Evolutionary conservation across 2,329 filamentous ascomycete genomes (phyloP).

Genomic region (Paracamarosporium sp.): DNA sequence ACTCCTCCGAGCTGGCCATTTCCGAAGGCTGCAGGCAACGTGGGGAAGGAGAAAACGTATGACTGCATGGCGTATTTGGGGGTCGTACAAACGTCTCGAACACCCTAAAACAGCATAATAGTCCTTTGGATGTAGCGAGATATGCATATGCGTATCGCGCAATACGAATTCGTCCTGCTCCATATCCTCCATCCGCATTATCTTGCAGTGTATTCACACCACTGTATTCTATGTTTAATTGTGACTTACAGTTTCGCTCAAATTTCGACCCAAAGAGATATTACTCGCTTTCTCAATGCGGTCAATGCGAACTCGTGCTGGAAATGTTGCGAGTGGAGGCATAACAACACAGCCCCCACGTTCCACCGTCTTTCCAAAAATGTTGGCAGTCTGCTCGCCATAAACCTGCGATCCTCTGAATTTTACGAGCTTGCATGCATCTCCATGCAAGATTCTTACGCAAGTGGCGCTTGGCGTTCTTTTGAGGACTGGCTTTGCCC

Average conservation of each 20-base stretch:
- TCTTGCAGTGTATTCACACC: neutral
- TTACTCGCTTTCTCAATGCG: neutral
- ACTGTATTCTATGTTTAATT: neutral
- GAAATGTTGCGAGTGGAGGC: neutral
- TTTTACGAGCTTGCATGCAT: neutral
- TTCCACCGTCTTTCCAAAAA: neutral
- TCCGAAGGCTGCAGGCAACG: neutral
- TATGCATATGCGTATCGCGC: neutral
- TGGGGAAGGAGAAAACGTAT: neutral
- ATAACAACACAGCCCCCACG: conserved; percentile 2
- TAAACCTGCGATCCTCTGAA: neutral
- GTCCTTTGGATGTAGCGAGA: neutral
- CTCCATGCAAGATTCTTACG: neutral
- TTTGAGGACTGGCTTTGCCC: neutral
- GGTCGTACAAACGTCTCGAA: neutral
- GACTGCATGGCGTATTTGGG: neutral
- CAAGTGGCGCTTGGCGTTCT: neutral
- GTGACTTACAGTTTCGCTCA: neutral
- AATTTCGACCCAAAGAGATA: neutral
- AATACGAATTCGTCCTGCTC: neutral
- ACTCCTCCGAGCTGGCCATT: neutral
- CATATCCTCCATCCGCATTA: neutral
- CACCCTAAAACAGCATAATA: neutral
- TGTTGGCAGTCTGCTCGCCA: neutral
- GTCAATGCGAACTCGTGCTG: neutral